These are phyloP conservation scores for Baorangia bicolor DNA, from an alignment of 768 basidiomycete genomes.

Conservation along the genomic window DNA sequence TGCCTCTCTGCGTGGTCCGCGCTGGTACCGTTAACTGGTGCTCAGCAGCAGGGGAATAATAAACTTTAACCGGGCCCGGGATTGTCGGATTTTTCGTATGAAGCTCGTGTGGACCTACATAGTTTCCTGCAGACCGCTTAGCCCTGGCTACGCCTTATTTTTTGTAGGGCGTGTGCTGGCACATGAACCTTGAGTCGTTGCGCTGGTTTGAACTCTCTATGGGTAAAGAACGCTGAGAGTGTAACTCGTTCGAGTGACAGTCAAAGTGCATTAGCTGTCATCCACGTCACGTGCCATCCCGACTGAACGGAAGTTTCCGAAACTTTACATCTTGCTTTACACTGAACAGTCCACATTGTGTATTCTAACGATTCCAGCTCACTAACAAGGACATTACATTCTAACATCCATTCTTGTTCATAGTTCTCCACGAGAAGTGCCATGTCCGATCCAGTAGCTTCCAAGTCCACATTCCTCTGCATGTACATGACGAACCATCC, in stretches of 20 bases:
- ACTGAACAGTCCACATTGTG: background rate
- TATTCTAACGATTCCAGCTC: background rate
- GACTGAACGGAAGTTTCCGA: too few relatives aligned
- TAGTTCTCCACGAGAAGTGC: background rate
- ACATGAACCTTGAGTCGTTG: too few relatives aligned
- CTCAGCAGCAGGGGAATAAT: background rate
- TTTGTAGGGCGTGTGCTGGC: background rate
- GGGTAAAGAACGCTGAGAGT: too few relatives aligned
- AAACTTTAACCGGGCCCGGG: background rate
- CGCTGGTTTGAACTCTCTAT: background rate
- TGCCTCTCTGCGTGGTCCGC: background rate
- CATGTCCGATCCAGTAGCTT: slow-evolving; percentile 73
- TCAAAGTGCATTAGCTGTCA: too few relatives aligned
- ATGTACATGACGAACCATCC: slow-evolving; percentile 87
- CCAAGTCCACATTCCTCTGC: slow-evolving; percentile 71
- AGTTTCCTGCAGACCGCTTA: background rate
- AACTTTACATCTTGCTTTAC: too few relatives aligned
- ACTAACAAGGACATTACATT: background rate
- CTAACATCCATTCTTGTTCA: background rate
- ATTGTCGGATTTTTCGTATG: background rate
- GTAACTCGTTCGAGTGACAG: too few relatives aligned
- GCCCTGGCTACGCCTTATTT: background rate
- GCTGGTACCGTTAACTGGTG: background rate
- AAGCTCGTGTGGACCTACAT: background rate
- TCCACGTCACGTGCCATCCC: background rate